These are phyloP conservation scores for Syzygium aromaticum DNA, from an alignment of 345 rosid species.

Conservation along the genomic window DNA sequence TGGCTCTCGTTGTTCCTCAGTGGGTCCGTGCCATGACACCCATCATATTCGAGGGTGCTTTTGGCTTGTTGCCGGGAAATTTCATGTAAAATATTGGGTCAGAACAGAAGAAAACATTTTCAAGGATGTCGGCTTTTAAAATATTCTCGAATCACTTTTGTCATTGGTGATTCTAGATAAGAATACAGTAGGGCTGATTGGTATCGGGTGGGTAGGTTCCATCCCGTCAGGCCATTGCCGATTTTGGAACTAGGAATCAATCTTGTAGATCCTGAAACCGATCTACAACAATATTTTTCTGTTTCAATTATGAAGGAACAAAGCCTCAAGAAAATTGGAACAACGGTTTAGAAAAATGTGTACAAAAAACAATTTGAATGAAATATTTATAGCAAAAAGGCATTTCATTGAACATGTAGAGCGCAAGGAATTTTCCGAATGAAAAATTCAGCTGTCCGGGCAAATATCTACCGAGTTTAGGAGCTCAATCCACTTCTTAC, in stretches of 20 bases:
- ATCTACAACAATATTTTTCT: not conserved
- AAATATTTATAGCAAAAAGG: not conserved
- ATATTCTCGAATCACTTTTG: not conserved
- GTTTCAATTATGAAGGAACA: not conserved
- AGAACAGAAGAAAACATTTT: not conserved
- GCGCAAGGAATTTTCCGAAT: not conserved
- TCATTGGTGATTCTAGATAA: not conserved
- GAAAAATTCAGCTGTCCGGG: not conserved
- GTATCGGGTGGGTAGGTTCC: accelerated
- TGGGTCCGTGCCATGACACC: not conserved
- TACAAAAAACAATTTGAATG: not conserved
- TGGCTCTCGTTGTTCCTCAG: not conserved
- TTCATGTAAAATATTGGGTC: not conserved
- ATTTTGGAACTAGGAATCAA: too few species aligned
- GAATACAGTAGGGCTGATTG: accelerated
- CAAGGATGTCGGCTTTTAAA: not conserved
- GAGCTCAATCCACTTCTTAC: not conserved
- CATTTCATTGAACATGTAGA: not conserved
- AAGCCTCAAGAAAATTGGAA: not conserved
- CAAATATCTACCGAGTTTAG: not conserved
- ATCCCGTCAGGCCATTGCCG: not conserved
- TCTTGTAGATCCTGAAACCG: accelerated
- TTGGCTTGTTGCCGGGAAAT: not conserved
- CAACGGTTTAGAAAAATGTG: not conserved
- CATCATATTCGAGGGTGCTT: not conserved